Evolutionary conservation across 2,329 filamentous ascomycete species (phyloP).

Genomic region (Fusarium nanum): DNA sequence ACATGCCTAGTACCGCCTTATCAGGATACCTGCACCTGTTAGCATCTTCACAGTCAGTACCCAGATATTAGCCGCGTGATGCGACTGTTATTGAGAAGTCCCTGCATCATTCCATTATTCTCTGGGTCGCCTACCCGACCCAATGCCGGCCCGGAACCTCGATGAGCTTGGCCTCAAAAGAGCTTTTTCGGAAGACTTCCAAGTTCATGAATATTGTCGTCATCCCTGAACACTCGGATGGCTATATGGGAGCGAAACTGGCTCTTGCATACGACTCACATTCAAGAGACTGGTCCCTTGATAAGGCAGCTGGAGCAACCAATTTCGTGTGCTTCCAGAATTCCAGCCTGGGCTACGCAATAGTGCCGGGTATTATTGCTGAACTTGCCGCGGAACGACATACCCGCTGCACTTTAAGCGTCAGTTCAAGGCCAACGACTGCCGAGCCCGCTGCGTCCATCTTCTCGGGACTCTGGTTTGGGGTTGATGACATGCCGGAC

Average conservation of each 20-base stretch:
- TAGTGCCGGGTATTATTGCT: not conserved
- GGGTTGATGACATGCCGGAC: conserved; percentile 24
- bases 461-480: conserved; percentile 13
- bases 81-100: conserved; percentile 20
- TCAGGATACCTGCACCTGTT: conserved; percentile 10
- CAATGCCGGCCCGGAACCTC: not conserved
- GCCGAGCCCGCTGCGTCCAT: conserved; percentile 28
- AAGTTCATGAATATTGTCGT: not conserved
- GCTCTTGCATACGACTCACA: not conserved
- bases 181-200: not conserved
- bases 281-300: not conserved
- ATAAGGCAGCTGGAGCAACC: not conserved
- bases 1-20: conserved; percentile 3
- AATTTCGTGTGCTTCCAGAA: not conserved
- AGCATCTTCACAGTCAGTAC: not conserved
- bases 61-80: conserved; percentile 18
- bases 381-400: conserved; percentile 7
- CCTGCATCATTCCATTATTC: not conserved
- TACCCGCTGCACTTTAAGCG: conserved; percentile 7
- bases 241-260: not conserved
- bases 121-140: not conserved
- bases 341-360: not conserved
- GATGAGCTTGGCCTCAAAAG: conserved; percentile 1
- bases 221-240: not conserved
- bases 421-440: conserved; percentile 19